These are phyloP conservation scores for Lepiota brunneoincarnata DNA, from an alignment of 768 basidiomycete genomes.

Conservation along the genomic window DNA sequence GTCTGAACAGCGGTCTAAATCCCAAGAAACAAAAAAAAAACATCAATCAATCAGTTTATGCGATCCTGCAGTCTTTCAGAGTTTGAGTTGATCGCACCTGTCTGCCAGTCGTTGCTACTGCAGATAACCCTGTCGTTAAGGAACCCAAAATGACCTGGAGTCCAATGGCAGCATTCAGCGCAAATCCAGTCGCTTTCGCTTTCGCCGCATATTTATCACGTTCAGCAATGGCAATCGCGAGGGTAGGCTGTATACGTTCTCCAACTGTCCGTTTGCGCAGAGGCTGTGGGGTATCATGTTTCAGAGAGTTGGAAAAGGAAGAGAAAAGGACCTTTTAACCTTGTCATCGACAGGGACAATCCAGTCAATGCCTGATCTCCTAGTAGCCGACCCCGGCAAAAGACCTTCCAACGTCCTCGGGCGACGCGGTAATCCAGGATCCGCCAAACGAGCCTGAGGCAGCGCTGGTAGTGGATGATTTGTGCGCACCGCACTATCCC, in stretches of 20 bases:
- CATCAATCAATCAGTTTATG: neutral
- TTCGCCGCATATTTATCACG: constrained; percentile 43
- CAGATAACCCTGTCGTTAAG: constrained; percentile 63
- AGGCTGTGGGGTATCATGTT: neutral
- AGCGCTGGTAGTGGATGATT: constrained; percentile 11
- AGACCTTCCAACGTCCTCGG: constrained; percentile 17
- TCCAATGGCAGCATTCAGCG: constrained; percentile 50
- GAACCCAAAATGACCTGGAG: constrained; percentile 65
- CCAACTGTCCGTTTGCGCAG: constrained; percentile 36
- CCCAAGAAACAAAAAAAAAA: neutral
- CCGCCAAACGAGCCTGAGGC: constrained; percentile 10
- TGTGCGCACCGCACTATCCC: constrained; percentile 6
- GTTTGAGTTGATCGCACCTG: constrained; percentile 26
- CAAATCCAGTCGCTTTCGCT: constrained; percentile 38
- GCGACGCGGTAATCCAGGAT: neutral
- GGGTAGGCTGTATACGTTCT: constrained; percentile 54
- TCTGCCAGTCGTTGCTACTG: constrained; percentile 34
- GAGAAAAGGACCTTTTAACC: constrained; percentile 15
- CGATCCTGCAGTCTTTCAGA: neutral
- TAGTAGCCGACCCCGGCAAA: constrained; percentile 15
- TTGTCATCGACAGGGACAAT: constrained; percentile 34
- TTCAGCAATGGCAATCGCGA: constrained; percentile 44
- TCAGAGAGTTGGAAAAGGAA: neutral
- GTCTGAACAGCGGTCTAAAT: constrained; percentile 34
- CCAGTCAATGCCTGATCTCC: constrained; percentile 34